phyloP scores from a whole-genome alignment of 257 asterid species.

The Fraxinus anomala region DNA sequence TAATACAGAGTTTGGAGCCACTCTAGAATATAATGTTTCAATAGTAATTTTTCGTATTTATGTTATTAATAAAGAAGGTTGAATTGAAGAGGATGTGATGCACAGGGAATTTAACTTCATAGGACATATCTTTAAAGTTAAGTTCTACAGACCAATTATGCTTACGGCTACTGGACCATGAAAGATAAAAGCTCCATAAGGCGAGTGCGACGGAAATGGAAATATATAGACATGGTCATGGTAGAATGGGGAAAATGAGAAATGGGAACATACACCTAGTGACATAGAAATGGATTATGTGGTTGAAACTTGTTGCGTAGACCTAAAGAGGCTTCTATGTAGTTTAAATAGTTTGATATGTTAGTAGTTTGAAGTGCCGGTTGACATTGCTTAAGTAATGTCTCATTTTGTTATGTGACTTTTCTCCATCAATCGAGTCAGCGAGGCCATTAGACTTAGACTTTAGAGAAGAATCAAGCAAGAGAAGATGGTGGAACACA shows the following conservation, averaged over 20 bases:
- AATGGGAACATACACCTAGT: too few species aligned
- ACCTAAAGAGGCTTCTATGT: too few species aligned
- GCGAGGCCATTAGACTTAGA: too few species aligned
- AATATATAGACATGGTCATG: not conserved
- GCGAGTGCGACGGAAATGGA: not conserved
- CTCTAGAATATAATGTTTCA: not conserved
- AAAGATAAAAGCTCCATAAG: not conserved
- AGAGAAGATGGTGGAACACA: too few species aligned
- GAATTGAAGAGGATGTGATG: not conserved
- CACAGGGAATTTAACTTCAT: not conserved
- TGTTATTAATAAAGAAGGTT: not conserved
- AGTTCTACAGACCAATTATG: not conserved
- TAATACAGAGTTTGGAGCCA: not conserved
- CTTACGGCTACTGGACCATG: not conserved
- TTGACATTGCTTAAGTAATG: too few species aligned
- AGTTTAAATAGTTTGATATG: too few species aligned
- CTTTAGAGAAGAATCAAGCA: too few species aligned
- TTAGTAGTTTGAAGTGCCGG: too few species aligned
- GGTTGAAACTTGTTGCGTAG: too few species aligned
- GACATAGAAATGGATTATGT: too few species aligned
- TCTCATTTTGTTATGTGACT: too few species aligned
- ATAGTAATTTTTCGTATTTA: not conserved
- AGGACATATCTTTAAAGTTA: not conserved
- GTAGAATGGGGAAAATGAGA: not conserved
- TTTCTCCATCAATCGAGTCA: too few species aligned